Base-by-base conservation (phyloP, 345 rosid species). In the Odontarrhena argentea region DNA sequence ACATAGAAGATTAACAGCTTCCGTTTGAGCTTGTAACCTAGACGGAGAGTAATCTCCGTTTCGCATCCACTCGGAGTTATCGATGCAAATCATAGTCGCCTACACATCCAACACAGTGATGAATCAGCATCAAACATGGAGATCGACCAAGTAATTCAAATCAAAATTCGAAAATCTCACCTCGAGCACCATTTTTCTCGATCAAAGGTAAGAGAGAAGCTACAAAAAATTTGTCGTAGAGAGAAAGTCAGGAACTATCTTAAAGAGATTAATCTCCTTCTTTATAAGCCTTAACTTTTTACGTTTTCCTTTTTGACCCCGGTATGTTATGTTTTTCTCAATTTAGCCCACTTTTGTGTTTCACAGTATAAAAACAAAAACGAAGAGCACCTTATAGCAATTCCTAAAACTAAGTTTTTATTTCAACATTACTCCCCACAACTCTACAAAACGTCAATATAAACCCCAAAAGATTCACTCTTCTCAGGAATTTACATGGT, bases 41-140 rank as follows among this genome's bases (percentile, higher is more conserved):
- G 84, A 82, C 1, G 90, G 92, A 55, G 83, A 55, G 64, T 88
- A 88, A 71, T 88, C 92, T 38, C 96, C 92, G 73, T 88, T 88
- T 53, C 96, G 85, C 96, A 86, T 88, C 96, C 92, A 86, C 63
- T 86, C 92, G 3, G 96, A 88, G 73, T 86, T 88, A 69, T 88
- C 96, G 79, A 86, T 76, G 68, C 92, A 88, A 53, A 88, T 86
- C 92, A 88, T 83, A 47, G 96, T 86, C 75, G 92, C 92, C 92
- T 86, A 75, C 22, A 49, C 44, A 26, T 34, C 35, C 1, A 5
- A 46, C 49, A 58, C 61, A 44, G 59, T 53, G 71, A 48, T 30
- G 13, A 7, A 44, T n/a, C 22, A 26, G 43, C 14, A 67, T 18
- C 52, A 9, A 53, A 38, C 34, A 63, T 43, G 45, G 25, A n/a